Percentiles rank a stretch among this genome's conserved stretches.
Evolutionary conservation across 2,329 filamentous ascomycete genomes (phyloP).

Genomic region (Pseudomassariella vexata): DNA sequence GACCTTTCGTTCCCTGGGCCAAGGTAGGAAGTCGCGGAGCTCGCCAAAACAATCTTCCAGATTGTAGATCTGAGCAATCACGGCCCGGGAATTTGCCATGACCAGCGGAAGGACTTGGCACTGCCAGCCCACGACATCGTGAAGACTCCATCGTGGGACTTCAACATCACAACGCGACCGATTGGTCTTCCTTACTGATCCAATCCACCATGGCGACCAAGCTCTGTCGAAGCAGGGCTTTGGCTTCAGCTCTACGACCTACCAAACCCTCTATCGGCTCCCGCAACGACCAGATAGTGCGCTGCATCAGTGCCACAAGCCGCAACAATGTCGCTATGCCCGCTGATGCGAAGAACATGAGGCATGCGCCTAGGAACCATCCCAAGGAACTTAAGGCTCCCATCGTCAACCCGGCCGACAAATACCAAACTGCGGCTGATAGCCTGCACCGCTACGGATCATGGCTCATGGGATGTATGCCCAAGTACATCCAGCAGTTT

Average conservation of each 20-base stretch:
- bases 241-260: conserved; percentile 52
- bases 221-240: conserved; percentile 49
- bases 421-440: conserved; percentile 81
- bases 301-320: conserved; percentile 46
- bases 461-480: conserved; percentile 93
- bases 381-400: conserved; percentile 66
- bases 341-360: conserved; percentile 61
- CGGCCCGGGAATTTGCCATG: conserved; percentile 4
- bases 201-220: conserved; percentile 52
- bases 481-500: conserved; percentile 98
- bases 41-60: too few relatives aligned
- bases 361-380: conserved; percentile 54
- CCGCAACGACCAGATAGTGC: conserved; percentile 34
- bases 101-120: too few relatives aligned
- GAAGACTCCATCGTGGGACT: too few relatives aligned
- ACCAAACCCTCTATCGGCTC: conserved; percentile 36
- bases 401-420: conserved; percentile 87
- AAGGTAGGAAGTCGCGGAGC: too few relatives aligned
- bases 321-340: conserved; percentile 48
- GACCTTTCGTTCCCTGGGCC: too few relatives aligned
- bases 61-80: conserved; percentile 7
- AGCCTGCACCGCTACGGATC: conserved; percentile 90
- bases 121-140: too few relatives aligned
- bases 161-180: conserved; percentile 20
- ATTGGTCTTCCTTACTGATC: conserved; percentile 36